A percentile compares a stretch with the other conserved stretches of the same genome.
phyloP scores from a whole-genome alignment of 2,329 filamentous ascomycete genomes.

The Emmonsia crescens region DNA sequence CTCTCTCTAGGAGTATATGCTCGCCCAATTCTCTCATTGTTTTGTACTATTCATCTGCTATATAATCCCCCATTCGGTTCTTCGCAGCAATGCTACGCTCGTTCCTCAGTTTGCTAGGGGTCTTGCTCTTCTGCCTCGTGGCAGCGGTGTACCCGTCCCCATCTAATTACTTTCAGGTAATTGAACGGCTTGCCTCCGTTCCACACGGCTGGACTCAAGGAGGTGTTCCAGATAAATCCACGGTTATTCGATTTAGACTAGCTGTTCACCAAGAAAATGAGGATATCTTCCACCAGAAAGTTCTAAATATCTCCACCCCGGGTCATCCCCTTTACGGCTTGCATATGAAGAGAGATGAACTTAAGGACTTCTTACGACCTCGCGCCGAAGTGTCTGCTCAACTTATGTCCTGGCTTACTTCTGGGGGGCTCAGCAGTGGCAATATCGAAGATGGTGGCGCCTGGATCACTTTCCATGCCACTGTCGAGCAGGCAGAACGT shows the following conservation, averaged over 20 bases:
- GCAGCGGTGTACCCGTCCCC: neutral
- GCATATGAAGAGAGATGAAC: constrained; percentile 49
- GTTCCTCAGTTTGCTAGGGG: neutral
- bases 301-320: constrained; percentile 44
- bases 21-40: neutral
- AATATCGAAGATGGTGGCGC: constrained; percentile 43
- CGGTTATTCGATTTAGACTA: neutral
- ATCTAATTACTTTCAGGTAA: neutral
- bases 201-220: constrained; percentile 3
- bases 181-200: neutral
- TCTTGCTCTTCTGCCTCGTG: neutral
- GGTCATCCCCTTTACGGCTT: constrained; percentile 47
- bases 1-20: neutral
- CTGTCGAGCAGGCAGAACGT: constrained; percentile 37
- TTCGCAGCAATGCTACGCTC: neutral
- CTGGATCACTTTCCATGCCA: constrained; percentile 48
- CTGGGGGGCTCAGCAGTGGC: constrained; percentile 36
- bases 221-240: neutral
- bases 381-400: constrained; percentile 36
- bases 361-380: constrained; percentile 45
- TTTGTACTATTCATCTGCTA: neutral
- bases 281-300: neutral
- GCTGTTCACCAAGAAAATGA: neutral
- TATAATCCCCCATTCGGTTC: too few species aligned
- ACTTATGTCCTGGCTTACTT: constrained; percentile 45